Conservation (phyloP, 2,329 filamentous ascomycete genomes). For the Sporothrix pallida region DNA sequence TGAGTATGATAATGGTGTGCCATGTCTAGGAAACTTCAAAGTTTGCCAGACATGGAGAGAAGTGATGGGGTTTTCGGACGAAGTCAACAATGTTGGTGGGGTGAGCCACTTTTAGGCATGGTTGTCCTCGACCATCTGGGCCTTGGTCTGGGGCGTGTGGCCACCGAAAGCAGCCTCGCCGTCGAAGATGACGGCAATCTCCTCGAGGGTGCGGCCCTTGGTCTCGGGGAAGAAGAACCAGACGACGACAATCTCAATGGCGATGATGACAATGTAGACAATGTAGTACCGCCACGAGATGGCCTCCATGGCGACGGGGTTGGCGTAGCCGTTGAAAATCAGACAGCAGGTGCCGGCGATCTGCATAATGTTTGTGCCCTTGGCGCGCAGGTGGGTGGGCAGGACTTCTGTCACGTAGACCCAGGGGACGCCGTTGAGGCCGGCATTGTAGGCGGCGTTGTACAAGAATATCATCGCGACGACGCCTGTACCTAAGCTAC, state of each 20-base stretch:
- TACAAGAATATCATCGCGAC: slow-evolving; percentile 47
- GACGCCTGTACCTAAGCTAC: slow-evolving; percentile 35
- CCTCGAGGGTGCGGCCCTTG: slow-evolving; percentile 35
- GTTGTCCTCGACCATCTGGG: slow-evolving; percentile 9
- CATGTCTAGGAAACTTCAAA: not conserved
- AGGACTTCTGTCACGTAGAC: slow-evolving; percentile 55
- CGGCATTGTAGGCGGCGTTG: slow-evolving; percentile 47
- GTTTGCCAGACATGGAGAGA: not conserved
- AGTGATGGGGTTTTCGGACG: not conserved
- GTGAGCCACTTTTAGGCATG: not conserved
- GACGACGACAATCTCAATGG: slow-evolving; percentile 47
- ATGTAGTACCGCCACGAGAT: slow-evolving; percentile 40
- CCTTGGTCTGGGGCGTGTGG: slow-evolving; percentile 20
- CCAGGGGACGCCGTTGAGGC: slow-evolving; percentile 49
- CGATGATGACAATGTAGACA: slow-evolving; percentile 60
- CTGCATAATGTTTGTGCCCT: slow-evolving; percentile 43
- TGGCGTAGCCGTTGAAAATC: slow-evolving; percentile 51
- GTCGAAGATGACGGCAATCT: slow-evolving; percentile 36
- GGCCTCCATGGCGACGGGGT: slow-evolving; percentile 39
- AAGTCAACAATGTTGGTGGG: not conserved
- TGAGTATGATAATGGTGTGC: not conserved
- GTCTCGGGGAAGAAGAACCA: slow-evolving; percentile 45
- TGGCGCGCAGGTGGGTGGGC: slow-evolving; percentile 47
- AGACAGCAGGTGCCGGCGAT: slow-evolving; percentile 39
- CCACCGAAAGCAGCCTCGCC: slow-evolving; percentile 43